These are phyloP conservation scores for Monosporascus sp. DNA, from an alignment of 2,329 filamentous ascomycete genomes.

Conservation along the genomic window DNA sequence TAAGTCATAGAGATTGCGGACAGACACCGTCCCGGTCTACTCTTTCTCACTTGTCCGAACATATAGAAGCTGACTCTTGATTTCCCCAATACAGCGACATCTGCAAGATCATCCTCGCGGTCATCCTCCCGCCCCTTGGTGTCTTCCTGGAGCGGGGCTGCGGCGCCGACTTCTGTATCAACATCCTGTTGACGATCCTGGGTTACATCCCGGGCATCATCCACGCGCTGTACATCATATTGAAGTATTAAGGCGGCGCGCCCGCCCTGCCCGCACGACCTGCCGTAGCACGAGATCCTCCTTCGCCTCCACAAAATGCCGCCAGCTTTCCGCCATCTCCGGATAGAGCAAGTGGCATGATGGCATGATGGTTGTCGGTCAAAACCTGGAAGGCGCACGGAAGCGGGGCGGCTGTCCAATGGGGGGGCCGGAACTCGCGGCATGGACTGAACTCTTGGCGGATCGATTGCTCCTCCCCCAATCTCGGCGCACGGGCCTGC, in stretches of 20 bases:
- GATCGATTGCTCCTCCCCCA: too few species aligned
- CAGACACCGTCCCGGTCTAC: neutral
- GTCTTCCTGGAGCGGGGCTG: slow-evolving; percentile 81
- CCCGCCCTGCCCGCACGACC: neutral
- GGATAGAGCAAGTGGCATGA: slow-evolving; percentile 1
- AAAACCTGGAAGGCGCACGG: too few species aligned
- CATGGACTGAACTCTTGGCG: too few species aligned
- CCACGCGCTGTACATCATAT: slow-evolving; percentile 75
- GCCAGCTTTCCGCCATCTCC: too few species aligned
- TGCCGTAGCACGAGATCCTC: neutral
- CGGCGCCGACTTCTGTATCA: slow-evolving; percentile 71
- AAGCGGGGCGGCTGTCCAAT: too few species aligned
- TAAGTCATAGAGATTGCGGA: slow-evolving; percentile 28
- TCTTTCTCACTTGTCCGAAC: too few species aligned
- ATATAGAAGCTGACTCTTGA: too few species aligned
- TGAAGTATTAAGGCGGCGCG: slow-evolving; percentile 59
- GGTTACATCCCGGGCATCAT: slow-evolving; percentile 71
- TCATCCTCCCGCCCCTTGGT: slow-evolving; percentile 72
- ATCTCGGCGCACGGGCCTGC: too few species aligned
- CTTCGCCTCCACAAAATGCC: too few species aligned
- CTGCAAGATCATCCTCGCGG: slow-evolving; percentile 68
- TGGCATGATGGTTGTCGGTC: slow-evolving; percentile 3
- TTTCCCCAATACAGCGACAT: slow-evolving; percentile 38
- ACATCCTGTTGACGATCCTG: slow-evolving; percentile 68
- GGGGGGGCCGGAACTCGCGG: too few species aligned